Evolutionary conservation across 2,329 filamentous ascomycete species (phyloP).

Genomic region (Ramularia endophylla): DNA sequence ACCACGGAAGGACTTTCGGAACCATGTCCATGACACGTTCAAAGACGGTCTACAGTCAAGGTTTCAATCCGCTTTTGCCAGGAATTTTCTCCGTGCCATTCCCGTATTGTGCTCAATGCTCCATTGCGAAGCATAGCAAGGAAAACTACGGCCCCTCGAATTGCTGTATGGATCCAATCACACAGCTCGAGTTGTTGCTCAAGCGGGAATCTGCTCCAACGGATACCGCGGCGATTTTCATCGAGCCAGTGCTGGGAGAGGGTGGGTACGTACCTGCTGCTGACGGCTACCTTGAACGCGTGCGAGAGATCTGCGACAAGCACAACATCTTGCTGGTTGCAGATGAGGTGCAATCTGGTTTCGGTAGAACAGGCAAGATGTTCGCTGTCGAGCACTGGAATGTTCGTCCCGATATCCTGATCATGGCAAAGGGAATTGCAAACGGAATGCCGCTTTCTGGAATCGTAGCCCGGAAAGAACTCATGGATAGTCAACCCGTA

Average conservation of each 20-base stretch:
- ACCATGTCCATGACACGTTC: constrained; percentile 33
- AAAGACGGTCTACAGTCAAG: constrained; percentile 33
- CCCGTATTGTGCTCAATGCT: constrained; percentile 36
- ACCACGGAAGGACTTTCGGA: constrained; percentile 34
- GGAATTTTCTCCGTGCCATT: constrained; percentile 35
- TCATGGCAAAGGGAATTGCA: constrained; percentile 33
- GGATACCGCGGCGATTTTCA: constrained; percentile 34
- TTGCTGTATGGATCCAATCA: constrained; percentile 36
- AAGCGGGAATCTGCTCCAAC: constrained; percentile 31
- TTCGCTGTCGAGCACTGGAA: constrained; percentile 40
- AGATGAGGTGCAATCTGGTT: constrained; percentile 42
- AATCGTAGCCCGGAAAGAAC: constrained; percentile 28
- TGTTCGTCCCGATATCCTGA: constrained; percentile 39
- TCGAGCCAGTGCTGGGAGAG: constrained; percentile 33
- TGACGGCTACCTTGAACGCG: constrained; percentile 29
- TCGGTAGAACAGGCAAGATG: constrained; percentile 41
- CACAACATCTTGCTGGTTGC: constrained; percentile 39
- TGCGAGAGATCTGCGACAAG: constrained; percentile 40
- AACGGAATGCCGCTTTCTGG: constrained; percentile 23
- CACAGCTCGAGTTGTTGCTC: constrained; percentile 31
- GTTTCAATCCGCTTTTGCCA: constrained; percentile 34
- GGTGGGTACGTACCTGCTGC: constrained; percentile 34
- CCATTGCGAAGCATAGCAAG: constrained; percentile 24
- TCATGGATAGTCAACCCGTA: constrained; percentile 34
- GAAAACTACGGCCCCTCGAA: constrained; percentile 32